These are phyloP conservation scores for Borovskyia barvae DNA, from an alignment of 208 protist genomes.

Conservation along the genomic window DNA sequence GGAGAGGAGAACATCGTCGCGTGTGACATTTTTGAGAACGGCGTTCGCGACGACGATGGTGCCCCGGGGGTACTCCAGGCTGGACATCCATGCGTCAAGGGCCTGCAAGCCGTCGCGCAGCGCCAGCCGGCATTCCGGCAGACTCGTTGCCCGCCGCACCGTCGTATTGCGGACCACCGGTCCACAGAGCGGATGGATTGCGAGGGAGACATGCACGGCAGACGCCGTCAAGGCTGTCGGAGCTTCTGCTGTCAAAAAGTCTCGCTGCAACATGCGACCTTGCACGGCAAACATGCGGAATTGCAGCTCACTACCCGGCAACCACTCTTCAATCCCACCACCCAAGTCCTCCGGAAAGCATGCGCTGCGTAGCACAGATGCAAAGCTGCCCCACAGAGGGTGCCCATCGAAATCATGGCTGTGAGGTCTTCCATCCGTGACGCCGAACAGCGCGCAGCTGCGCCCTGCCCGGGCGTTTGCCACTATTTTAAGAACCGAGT, in stretches of 20 bases:
- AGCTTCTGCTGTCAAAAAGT: slow-evolving; percentile 18
- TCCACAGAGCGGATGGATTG: slow-evolving; percentile 35
- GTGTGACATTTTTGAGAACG: slow-evolving; percentile 22
- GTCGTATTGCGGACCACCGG: slow-evolving; percentile 32
- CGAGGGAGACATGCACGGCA: slow-evolving; percentile 8
- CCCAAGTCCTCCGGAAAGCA: slow-evolving; percentile 17
- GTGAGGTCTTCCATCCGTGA: slow-evolving; percentile 28
- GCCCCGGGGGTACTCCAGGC: slow-evolving; percentile 1
- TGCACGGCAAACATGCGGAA: slow-evolving; percentile 30
- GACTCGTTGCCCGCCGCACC: slow-evolving; percentile 4
- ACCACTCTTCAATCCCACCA: slow-evolving; percentile 12
- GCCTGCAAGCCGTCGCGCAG: slow-evolving; percentile 9
- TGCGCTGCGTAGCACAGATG: slow-evolving; percentile 6
- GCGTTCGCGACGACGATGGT: slow-evolving; percentile 23
- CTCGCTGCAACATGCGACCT: slow-evolving; percentile 17
- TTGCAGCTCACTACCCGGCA: slow-evolving; percentile 25
- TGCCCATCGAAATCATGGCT: slow-evolving; percentile 14
- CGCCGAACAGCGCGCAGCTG: slow-evolving; percentile 25
- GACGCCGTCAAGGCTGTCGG: background rate
- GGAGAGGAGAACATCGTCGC: slow-evolving; percentile 25
- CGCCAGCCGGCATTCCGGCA: slow-evolving; percentile 5
- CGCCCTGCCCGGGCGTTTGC: slow-evolving; percentile 2
- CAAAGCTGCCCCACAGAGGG: slow-evolving; percentile 29
- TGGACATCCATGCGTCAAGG: background rate
- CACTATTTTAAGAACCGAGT: slow-evolving; percentile 3